Evolutionary conservation across 75 land plant genomes (phyloP), one percentile per base, ranked within the genome.

Genomic region (Sequoiadendron giganteum): DNA sequence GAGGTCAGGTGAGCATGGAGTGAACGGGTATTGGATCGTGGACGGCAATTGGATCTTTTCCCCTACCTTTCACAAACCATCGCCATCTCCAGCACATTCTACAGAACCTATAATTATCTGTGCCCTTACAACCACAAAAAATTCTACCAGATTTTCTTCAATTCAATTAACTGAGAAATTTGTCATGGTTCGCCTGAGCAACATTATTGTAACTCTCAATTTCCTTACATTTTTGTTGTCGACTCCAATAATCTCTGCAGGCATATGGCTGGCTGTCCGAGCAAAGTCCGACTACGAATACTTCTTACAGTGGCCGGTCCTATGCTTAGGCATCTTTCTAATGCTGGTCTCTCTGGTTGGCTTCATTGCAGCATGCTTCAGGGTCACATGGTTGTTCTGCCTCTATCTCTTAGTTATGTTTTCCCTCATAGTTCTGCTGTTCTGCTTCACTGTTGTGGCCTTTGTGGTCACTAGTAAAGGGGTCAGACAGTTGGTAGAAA

Each of bases 381-480:
- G 86, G 79, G 65, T 90, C 54, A 19, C 84, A 40, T 79, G 87
- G 76, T 73, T 92, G 36, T 86, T 91, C 58, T 82, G 72, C 34
- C n/a, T 91, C 49, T 91, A 91, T 87, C 82, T 91, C 65, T 21
- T 85, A 1, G 16, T 87, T 39, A 81, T 93, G 91, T 89, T 91
- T 38, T 21, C 87, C 30, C 84, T 93, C 86, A 90, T 93, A 14
- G 7, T 91, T 10, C 89, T 89, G 47, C 86, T 91, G 14, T 21
- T 93, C 25, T 87, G 76, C 85, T 93, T 93, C 86, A 90, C 93
- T 13, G 61, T 92, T 8, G 92, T 93, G 43, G 83, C 90, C 32
- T 88, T 92, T 30, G 77, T 91, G 11, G 92, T 93, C 49, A 92
- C 95, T 54, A 89, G 89, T 85, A 85, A 84, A 38, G 84, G 87